Evolutionary conservation across 83 land plant genomes (phyloP).

Genomic region (Diphasiastrum complanatum): DNA sequence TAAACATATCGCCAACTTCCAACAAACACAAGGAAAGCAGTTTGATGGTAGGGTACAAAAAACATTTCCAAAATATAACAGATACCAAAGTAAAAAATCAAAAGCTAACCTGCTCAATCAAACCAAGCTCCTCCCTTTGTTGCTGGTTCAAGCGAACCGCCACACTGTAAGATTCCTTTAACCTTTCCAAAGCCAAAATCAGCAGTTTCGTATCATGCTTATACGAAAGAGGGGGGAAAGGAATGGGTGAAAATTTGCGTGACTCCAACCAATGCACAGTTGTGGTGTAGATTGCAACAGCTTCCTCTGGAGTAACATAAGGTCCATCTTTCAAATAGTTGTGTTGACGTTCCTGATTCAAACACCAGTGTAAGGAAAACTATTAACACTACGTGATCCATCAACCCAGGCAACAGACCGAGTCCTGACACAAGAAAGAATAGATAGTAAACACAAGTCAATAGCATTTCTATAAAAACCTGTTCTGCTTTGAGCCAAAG

Average conservation of each 20-base stretch:
- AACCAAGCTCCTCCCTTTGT: constrained; percentile 96
- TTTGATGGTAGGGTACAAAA: neutral
- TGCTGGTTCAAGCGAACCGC: constrained; percentile 93
- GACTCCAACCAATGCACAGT: constrained; percentile 99
- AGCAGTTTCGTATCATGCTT: constrained; percentile 98
- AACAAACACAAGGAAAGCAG: neutral
- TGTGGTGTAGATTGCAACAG: constrained; percentile 95
- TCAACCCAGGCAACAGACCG: neutral
- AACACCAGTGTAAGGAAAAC: neutral
- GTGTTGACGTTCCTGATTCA: constrained; percentile 83
- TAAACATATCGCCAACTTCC: neutral
- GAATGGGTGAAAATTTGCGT: constrained; percentile 95
- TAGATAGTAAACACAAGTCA: neutral
- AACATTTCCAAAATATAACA: neutral
- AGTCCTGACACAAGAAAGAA: neutral
- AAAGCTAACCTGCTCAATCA: constrained; percentile 80
- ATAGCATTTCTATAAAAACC: constrained; percentile 27
- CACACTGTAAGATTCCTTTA: constrained; percentile 97
- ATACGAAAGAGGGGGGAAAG: constrained; percentile 96
- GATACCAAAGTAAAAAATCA: too few relatives aligned
- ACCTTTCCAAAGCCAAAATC: constrained; percentile 89
- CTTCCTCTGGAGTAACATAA: constrained; percentile 99
- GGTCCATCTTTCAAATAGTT: constrained; percentile 99
- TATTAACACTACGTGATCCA: neutral
- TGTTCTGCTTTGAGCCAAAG: constrained; percentile 97